Evolutionary conservation across 108 stramenopile genomes (phyloP), one percentile per base, ranked within the genome.

Genomic region (Nitzschia sp.): DNA sequence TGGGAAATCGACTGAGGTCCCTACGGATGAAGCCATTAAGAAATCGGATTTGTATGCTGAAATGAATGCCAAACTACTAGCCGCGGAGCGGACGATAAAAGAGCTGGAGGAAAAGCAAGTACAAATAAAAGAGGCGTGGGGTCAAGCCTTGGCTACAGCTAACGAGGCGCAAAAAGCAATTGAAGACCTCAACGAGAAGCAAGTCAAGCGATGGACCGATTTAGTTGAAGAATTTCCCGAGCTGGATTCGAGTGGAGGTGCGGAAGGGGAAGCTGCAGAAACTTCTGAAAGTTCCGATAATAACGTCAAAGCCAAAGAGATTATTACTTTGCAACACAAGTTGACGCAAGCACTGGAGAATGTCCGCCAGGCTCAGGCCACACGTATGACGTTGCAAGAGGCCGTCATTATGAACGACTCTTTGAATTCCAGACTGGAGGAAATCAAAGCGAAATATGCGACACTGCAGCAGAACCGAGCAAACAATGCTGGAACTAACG

Each of bases 301-400:
- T 21, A 35, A 34, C 53, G 38, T 47, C 5, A 81, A 66, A 33
- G 82, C 85, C 24, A 77, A 88, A 82, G 78, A 75, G 59, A 84
- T 86, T 68, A 78, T 77, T 33, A 87, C 80, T 36, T 72, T 95
- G 35, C 85, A 90, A 67, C 91, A 85, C 66, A 95, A 93, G 56
- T 57, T 95, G 64, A 83, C 74, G 9, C 95, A 95, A 65, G 89
- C 90, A 21, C 53, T 92, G 23, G 95, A 93, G 47, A 85, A 91
- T 54, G 95, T 92, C 8, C 81, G 89, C 24, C 85, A 90, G 33
- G 81, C 85, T 48, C 90, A 92, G 53, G 60, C 74, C 4, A 70
- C 84, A 28, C 71, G 85, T 24, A 53, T 76, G 33, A 76, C 86
- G n/a, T 57, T 95, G 63, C 64, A 71, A 24, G 92, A 95, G 64